These are phyloP conservation scores for Fragaria ananassa DNA, from an alignment of 306 rosid genomes.

Conservation along the genomic window DNA sequence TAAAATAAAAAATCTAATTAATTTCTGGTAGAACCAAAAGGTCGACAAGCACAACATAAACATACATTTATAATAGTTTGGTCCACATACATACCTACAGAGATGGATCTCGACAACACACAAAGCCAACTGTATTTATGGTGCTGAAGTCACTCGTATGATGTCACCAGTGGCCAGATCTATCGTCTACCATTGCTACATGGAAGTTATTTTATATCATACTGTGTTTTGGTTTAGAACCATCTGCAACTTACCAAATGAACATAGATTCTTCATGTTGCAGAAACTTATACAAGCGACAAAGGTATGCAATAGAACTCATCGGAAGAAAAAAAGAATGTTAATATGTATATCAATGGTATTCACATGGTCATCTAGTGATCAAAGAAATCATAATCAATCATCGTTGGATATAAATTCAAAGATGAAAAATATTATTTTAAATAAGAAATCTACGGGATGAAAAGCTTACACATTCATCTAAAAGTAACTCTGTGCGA, in stretches of 20 bases:
- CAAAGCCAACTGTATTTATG: neutral
- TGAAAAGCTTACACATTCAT: neutral
- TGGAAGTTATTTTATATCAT: neutral
- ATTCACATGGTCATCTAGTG: too few relatives aligned
- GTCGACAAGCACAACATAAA: neutral
- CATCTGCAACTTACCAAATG: neutral
- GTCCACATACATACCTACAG: neutral
- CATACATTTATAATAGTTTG: neutral
- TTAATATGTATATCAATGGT: too few relatives aligned
- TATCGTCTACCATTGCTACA: neutral
- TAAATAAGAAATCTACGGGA: too few relatives aligned
- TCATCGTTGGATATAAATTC: too few relatives aligned
- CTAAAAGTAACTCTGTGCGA: too few relatives aligned
- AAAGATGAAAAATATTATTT: too few relatives aligned
- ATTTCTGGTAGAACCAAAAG: neutral
- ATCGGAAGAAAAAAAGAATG: too few relatives aligned
- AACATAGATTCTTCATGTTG: neutral
- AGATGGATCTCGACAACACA: neutral
- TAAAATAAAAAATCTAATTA: too few relatives aligned
- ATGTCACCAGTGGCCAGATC: neutral
- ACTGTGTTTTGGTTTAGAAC: neutral
- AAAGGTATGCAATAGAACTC: neutral
- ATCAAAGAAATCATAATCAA: too few relatives aligned
- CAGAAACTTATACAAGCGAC: neutral
- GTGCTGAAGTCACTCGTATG: neutral